Base-by-base conservation (phyloP, 129 eudicot species). In the Calendula officinalis region DNA sequence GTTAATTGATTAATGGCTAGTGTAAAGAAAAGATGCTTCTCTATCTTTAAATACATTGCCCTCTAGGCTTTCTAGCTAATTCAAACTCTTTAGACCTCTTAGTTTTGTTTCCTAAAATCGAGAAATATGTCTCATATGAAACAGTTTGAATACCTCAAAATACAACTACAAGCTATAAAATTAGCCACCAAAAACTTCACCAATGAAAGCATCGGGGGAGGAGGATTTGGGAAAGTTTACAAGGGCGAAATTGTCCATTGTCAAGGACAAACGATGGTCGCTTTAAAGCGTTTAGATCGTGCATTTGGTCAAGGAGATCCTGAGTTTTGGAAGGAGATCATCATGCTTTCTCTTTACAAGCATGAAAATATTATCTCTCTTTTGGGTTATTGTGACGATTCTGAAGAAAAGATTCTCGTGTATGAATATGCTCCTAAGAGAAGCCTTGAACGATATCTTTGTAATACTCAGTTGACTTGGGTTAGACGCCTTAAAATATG, bases 181-280 rank as follows among this genome's bases (percentile, higher is more conserved):
- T 13, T 27, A 6, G 75, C 85, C 12, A 76, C 82, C 5, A 30
- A 56, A 32, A 43, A 72, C 65, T 80, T 80, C 17, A 43, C 44
- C 15, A 54, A 66, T 9, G 63, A 43, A 7, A 32, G 50, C 32
- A 66, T 66, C 6, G 84, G 78, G 3, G 27, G 16, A 3, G 81
- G 84, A 4, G 84, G 80, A 2, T 79, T 69, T 8, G 77, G 74
- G 14, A 75, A 17, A 22, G 79, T 78, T 7, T 78, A 78, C 33
- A 78, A 72, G 39, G 82, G 78, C 10, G 16, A 59, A 10, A 60
- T 73, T 32, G 41, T 32, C 45, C 56, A 64, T 5, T 70, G 57
- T 9, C 44, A 53, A 14, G 50, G 40, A 27, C 44, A 34, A 0
- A 49, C 8, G 13, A 49, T 52, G 34, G 73, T 78, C 8, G 81